These are phyloP conservation scores for Fusarium sp. DNA, from an alignment of 2,329 filamentous ascomycete genomes.

Conservation along the genomic window DNA sequence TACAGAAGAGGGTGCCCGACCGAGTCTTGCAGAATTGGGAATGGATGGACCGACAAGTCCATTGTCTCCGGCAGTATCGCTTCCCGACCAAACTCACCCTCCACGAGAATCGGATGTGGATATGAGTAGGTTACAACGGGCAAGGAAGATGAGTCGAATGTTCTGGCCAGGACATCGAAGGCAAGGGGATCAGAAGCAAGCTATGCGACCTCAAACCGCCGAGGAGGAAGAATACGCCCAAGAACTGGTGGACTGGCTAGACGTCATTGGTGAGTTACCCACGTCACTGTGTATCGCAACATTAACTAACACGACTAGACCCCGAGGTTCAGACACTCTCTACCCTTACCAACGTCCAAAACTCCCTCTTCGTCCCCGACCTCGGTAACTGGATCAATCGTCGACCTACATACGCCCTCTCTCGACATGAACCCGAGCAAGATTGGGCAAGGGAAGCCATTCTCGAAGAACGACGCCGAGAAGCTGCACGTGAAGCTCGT, in stretches of 20 bases:
- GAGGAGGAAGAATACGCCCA: slow-evolving; percentile 52
- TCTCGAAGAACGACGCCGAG: slow-evolving; percentile 33
- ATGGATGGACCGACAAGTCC: slow-evolving; percentile 28
- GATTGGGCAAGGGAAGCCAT: slow-evolving; percentile 40
- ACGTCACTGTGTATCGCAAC: background rate
- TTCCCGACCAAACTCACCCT: slow-evolving; percentile 37
- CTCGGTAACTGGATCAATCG: slow-evolving; percentile 82
- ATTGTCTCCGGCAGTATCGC: slow-evolving; percentile 44
- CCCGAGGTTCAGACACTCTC: slow-evolving; percentile 86
- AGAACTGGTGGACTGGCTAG: slow-evolving; percentile 55
- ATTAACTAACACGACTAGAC: slow-evolving; percentile 61
- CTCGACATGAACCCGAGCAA: slow-evolving; percentile 55
- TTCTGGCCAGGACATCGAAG: slow-evolving; percentile 44
- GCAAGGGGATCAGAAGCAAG: slow-evolving; percentile 10
- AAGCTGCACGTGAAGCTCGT: slow-evolving; percentile 9
- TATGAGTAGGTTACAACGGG: slow-evolving; percentile 22
- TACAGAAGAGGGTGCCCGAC: slow-evolving; percentile 54
- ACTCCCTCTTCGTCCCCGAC: slow-evolving; percentile 87
- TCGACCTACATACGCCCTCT: slow-evolving; percentile 81
- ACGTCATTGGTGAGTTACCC: slow-evolving; percentile 52
- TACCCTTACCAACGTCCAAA: slow-evolving; percentile 89
- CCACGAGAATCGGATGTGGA: background rate
- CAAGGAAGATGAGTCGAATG: slow-evolving; percentile 43
- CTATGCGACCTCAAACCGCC: background rate
- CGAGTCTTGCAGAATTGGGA: slow-evolving; percentile 52